phyloP scores from a whole-genome alignment of 805 yeast species.

The Komagataella populi region DNA sequence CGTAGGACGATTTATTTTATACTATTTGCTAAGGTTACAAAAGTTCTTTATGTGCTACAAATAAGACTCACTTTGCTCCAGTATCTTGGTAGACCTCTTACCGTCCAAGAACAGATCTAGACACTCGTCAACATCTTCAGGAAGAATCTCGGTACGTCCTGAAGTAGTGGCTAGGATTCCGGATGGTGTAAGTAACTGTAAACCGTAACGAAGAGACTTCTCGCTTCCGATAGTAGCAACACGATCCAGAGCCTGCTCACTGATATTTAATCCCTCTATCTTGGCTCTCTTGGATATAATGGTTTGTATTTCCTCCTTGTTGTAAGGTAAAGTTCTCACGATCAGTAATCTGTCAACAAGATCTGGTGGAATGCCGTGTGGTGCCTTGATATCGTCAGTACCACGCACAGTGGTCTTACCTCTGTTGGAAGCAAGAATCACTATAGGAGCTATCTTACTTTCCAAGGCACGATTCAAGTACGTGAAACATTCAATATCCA shows the following conservation, averaged over 20 bases:
- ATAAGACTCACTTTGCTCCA: conserved; percentile 27
- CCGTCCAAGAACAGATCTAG: conserved; percentile 77
- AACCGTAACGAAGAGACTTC: conserved; percentile 81
- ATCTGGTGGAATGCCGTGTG: conserved; percentile 97
- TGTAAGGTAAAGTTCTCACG: conserved; percentile 85
- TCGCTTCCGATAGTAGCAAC: conserved; percentile 63
- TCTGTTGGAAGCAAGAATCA: conserved; percentile 89
- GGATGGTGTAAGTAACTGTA: conserved; percentile 85
- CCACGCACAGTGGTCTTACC: conserved; percentile 91
- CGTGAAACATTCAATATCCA: conserved; percentile 92
- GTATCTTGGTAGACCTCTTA: conserved; percentile 60
- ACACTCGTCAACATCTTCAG: conserved; percentile 73
- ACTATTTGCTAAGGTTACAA: background rate
- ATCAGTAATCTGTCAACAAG: conserved; percentile 83
- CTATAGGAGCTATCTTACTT: conserved; percentile 85
- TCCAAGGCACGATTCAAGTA: conserved; percentile 91
- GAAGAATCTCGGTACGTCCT: conserved; percentile 55
- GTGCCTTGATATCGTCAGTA: conserved; percentile 70
- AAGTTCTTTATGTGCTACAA: conserved; percentile 2
- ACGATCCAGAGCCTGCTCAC: conserved; percentile 56
- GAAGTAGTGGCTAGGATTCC: conserved; percentile 66
- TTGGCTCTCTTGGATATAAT: conserved; percentile 75
- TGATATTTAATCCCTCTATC: conserved; percentile 59
- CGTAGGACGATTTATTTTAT: background rate
- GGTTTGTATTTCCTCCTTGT: conserved; percentile 63